Conservation (phyloP, 441 rosid species). For the Euphorbia schlechtendalii region DNA sequence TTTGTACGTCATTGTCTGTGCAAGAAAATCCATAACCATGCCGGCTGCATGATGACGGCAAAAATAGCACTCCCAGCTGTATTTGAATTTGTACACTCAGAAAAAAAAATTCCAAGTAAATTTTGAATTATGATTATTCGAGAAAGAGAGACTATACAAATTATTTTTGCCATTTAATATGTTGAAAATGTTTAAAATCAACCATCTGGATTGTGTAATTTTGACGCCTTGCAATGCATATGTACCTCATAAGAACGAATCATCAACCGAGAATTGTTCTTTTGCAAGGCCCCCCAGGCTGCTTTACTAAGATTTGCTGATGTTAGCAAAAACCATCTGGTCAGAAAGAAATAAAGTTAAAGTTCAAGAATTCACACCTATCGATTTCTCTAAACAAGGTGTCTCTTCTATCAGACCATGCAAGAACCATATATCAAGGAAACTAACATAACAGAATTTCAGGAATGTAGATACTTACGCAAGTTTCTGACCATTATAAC, state of each 20-base stretch:
- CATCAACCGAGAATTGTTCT: constrained; percentile 90
- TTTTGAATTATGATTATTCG: background rate
- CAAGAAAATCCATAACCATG: constrained; percentile 48
- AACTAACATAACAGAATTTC: background rate
- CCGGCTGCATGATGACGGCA: constrained; percentile 37
- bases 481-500: constrained; percentile 67
- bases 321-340: constrained; percentile 83
- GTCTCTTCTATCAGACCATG: background rate
- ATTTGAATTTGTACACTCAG: too few relatives aligned
- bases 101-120: background rate
- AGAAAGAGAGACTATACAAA: background rate
- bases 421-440: background rate
- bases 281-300: constrained; percentile 96
- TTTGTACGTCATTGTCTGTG: constrained; percentile 26
- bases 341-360: constrained; percentile 14
- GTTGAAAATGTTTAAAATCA: background rate
- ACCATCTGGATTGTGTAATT: background rate
- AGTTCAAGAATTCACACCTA: background rate
- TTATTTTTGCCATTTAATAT: background rate
- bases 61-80: constrained; percentile 80
- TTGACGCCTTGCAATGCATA: background rate
- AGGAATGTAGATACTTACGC: constrained; percentile 46
- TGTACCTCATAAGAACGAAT: constrained; percentile 89
- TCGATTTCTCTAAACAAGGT: background rate
- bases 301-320: constrained; percentile 96